Conservation (phyloP, 2,329 filamentous ascomycete species). For the Nothophoma quercina region DNA sequence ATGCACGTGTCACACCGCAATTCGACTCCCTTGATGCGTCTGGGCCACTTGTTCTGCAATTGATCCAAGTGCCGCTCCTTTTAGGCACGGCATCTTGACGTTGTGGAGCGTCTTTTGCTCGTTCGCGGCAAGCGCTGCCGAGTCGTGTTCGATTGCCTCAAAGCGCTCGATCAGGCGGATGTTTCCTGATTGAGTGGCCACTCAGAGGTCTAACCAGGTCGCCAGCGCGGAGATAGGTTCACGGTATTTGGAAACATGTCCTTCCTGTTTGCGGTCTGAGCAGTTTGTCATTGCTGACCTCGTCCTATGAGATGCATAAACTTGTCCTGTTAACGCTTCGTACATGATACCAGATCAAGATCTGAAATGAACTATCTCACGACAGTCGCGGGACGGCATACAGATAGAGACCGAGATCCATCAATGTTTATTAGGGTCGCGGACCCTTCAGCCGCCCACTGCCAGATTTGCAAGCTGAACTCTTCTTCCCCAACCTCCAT, state of each 20-base stretch:
- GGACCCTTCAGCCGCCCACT: background rate
- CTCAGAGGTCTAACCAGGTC: slow-evolving; percentile 8
- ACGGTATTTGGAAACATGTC: background rate
- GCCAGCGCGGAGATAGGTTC: background rate
- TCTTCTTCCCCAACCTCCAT: slow-evolving; percentile 43
- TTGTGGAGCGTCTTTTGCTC: slow-evolving; percentile 10
- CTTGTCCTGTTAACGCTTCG: too few relatives aligned
- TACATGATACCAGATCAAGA: too few relatives aligned
- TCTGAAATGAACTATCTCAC: too few relatives aligned
- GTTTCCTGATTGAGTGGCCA: slow-evolving; percentile 1
- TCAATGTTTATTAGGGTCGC: background rate
- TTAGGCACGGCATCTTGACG: slow-evolving; percentile 4
- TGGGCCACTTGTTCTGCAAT: slow-evolving; percentile 13
- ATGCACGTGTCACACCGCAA: slow-evolving; percentile 20
- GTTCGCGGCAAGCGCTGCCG: slow-evolving; percentile 17
- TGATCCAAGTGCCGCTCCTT: slow-evolving; percentile 6
- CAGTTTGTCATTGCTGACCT: too few relatives aligned
- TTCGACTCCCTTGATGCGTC: slow-evolving; percentile 9
- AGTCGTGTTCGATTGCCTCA: slow-evolving; percentile 3
- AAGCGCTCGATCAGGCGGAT: slow-evolving; percentile 8
- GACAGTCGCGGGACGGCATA: too few relatives aligned
- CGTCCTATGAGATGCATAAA: too few relatives aligned
- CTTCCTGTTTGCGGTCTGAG: background rate
- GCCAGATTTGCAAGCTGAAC: slow-evolving; percentile 42
- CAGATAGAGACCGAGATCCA: background rate